Conservation (phyloP, 225 moss, liverwort and hornwort species). For the Climacium dendroides region DNA sequence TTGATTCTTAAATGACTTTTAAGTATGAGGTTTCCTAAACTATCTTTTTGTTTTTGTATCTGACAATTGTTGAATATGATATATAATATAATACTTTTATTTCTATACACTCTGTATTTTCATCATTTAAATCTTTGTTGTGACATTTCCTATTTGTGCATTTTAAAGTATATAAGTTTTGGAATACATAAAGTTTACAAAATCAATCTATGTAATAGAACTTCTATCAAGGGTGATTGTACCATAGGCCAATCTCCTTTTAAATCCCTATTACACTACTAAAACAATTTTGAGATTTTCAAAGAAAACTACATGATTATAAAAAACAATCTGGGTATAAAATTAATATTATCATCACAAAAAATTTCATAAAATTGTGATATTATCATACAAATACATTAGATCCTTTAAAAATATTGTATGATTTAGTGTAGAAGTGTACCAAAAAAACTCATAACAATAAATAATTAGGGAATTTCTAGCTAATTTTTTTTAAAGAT, state of each 20-base stretch:
- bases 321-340: neutral
- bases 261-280: accelerated
- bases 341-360: neutral
- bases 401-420: neutral
- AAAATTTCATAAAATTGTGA: neutral
- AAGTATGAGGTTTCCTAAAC: neutral
- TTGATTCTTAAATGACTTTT: neutral
- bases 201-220: neutral
- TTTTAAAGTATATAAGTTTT: neutral
- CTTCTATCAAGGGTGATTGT: neutral
- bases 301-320: neutral
- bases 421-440: neutral
- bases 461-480: neutral
- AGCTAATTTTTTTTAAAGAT: neutral
- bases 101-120: neutral
- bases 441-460: neutral
- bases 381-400: neutral
- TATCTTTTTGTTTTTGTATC: neutral
- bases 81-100: neutral
- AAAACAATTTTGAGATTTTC: neutral
- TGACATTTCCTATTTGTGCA: neutral
- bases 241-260: neutral
- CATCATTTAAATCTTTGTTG: neutral
- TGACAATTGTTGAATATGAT: neutral
- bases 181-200: neutral